Base-by-base conservation (phyloP, 305 asterid genomes). In the Fraxinus nigra region DNA sequence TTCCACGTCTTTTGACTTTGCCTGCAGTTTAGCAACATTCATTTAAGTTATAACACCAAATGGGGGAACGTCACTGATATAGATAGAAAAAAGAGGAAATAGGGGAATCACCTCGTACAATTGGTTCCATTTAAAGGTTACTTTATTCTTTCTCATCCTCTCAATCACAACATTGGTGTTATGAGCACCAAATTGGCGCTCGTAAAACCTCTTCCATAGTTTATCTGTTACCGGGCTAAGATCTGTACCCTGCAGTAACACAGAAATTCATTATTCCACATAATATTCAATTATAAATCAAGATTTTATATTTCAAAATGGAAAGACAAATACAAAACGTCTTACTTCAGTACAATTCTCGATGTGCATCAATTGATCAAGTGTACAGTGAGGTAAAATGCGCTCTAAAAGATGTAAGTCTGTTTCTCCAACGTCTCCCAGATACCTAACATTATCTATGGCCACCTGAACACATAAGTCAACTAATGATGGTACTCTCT, bases 391-490 rank as follows among this genome's bases (percentile, higher is more conserved):
- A 40, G 93, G 86, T 72, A 96, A 82, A 87, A 96, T 86, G 72
- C 97, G 97, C 38, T 91, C 97, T 54, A 96, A 86, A 76, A 96
- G 93, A 86, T 90, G 90, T 78, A 5, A 43, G 30, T 96, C 99
- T 3, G 95, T 90, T 85, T 90, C 93, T 61, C 99, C 98, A 82
- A 96, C 97, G 88, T 96, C 87, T 65, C 99, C 98, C 20, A 96
- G 90, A 89, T 94, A 92, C 82, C 93, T 86, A 83, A 93, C 88
- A 84, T 94, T 91, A 82, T 90, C 93, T 84, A 96, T 82, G 7
- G 94, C 98, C 80, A 83, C 26, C 86, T 81, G 92, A 80, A 95
- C 97, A 85, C 97, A 93, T 24, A 95, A 88, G 89, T 95, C 99
- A 72, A 94, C 94, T 84, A 95, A 87, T 0, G 99, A 89, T 33